These are phyloP conservation scores for Leccinellum albellum DNA, from an alignment of 768 basidiomycete genomes.

Conservation along the genomic window DNA sequence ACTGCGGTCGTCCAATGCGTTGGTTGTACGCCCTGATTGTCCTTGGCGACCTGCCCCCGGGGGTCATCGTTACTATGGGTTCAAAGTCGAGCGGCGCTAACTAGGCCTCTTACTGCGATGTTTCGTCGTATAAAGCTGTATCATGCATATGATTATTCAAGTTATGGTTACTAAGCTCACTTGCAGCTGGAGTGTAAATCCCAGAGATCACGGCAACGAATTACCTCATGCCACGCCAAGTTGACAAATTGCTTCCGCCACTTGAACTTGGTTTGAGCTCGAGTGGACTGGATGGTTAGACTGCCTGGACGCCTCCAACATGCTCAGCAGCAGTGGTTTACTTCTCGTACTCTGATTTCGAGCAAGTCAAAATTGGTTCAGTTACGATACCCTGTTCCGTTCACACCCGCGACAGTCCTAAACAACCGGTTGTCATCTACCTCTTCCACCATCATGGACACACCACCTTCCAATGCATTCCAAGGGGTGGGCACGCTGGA, in stretches of 20 bases:
- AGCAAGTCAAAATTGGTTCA: not conserved
- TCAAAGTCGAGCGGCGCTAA: not conserved
- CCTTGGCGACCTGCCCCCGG: not conserved
- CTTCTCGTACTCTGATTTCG: not conserved
- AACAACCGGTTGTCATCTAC: conserved; percentile 1
- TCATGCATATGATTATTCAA: no score
- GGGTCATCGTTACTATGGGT: not conserved
- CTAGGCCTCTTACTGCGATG: not conserved
- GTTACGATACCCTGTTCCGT: not conserved
- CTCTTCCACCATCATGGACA: conserved; percentile 5
- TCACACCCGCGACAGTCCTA: not conserved
- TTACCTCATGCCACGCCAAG: no score
- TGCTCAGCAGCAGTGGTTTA: not conserved
- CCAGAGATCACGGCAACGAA: not conserved
- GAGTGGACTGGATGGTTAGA: conserved; percentile 6
- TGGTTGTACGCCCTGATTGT: not conserved
- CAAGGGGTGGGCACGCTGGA: conserved; percentile 14
- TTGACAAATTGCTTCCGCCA: not conserved
- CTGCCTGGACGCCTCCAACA: conserved; percentile 1
- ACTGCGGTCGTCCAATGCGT: not conserved
- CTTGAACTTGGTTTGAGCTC: not conserved
- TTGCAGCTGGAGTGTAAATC: not conserved
- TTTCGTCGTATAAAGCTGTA: not conserved
- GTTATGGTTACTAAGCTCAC: not conserved
- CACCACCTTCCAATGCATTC: not conserved